Base-by-base conservation (phyloP, 208 protist species). In the Wallacemonas collosoma region DNA sequence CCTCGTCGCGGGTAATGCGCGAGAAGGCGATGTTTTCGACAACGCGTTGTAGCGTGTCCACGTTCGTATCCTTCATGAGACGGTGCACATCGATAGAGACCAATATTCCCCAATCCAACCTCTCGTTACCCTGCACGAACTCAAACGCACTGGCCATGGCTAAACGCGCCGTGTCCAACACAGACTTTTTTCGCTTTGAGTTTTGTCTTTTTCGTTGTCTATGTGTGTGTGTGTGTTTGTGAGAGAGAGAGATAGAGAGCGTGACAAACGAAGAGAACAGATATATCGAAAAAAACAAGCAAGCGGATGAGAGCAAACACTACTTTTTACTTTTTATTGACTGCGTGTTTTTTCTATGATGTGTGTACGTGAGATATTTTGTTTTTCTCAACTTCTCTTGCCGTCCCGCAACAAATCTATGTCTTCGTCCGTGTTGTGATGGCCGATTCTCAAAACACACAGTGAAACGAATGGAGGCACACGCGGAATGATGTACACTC, bases 21-120 rank as follows among this genome's bases (percentile, higher is more conserved):
- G 93, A 88, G 79, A 95, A 97, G 48, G 91, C 91, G 35, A 97
- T 68, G 77, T 95, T 96, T 66, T 95, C 88, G 12, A 97, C 80
- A 50, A 97, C 77, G 56, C 91, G 83, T 80, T 97, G 90, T 50
- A 97, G 77, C 2, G 90, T 93, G 47, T 96, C 91, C 3, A 97
- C 87, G 76, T 87, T 93, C 11, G 90, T 88, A 61, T 93, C 91
- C 68, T 85, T 81, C 69, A 93, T 75, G 9, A 97, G 78, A 3
- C 90, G 89, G 41, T 93, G 77, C 0, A 93, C 56, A 68, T 97
- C 91, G 58, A 97, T 95, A 50, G 88, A 81, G 38, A 94, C 88
- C 3, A 97, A 80, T 12, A 97, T 80, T 17, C 90, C 89, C 91
- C 93, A 97, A 83, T 97, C 91, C 1, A 97, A 81, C 35, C 91